Percentiles rank a stretch among this genome's conserved stretches.
phyloP scores from a whole-genome alignment of 2,329 filamentous ascomycete species.

The Biscogniauxia sp. region DNA sequence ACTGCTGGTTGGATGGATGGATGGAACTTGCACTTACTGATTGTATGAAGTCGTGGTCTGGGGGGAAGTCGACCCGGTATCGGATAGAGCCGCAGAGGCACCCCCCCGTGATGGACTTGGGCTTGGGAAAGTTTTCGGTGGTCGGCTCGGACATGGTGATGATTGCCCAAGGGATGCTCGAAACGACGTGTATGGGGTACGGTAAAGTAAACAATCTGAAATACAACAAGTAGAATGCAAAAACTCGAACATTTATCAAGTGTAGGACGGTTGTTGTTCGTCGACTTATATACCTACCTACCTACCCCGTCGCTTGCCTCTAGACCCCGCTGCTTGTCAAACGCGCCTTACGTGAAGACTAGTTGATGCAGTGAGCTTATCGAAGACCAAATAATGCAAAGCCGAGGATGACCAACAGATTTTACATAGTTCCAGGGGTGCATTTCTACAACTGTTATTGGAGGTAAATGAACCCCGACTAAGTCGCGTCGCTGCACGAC shows the following conservation, averaged over 20 bases:
- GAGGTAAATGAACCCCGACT: not conserved
- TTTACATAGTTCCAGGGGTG: not conserved
- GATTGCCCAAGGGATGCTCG: not conserved
- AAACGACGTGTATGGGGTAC: not conserved
- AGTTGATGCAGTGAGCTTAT: constrained; percentile 8
- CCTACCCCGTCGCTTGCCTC: constrained; percentile 1
- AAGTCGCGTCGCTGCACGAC: not conserved
- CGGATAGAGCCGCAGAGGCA: constrained; percentile 51
- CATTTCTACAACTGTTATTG: not conserved
- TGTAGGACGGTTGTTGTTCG: not conserved
- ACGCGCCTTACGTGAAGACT: constrained; percentile 12
- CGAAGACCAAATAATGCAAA: not conserved
- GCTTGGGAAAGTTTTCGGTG: constrained; percentile 25
- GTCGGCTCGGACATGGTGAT: constrained; percentile 12
- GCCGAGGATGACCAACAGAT: not conserved
- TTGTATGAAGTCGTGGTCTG: constrained; percentile 42
- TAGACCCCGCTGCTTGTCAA: constrained; percentile 19
- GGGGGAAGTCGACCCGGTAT: constrained; percentile 47
- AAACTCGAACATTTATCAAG: not conserved
- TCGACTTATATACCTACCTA: not conserved
- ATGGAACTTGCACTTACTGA: constrained; percentile 12
- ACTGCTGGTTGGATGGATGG: not conserved
- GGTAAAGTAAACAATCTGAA: not conserved
- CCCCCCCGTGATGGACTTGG: constrained; percentile 43
- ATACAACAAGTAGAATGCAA: not conserved